Evolutionary conservation across 169 alveolate genomes (phyloP), one percentile per base, ranked within the genome.

Genomic region (Cryptosporidium meleagridis): DNA sequence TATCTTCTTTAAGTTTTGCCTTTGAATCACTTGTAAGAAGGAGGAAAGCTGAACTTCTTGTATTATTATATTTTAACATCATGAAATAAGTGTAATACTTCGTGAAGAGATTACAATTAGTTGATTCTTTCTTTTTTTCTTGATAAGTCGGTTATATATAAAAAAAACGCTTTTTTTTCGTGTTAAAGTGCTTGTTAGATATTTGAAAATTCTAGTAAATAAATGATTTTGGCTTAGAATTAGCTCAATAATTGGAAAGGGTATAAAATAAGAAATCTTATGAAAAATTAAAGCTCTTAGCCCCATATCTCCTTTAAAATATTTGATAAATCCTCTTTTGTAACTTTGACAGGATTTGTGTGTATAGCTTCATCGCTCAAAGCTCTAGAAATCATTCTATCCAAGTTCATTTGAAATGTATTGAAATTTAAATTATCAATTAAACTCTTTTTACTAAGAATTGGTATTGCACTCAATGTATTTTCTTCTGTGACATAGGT

Each of bases 291-390:
- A 3, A 29, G 7, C 52, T 65, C n/a, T 6, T n/a, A 33, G 16
- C 55, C 48, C 89, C 89, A 80, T 7, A 23, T n/a, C 52, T 80
- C 39, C 14, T 29, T 31, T 18, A 80, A 39, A 41, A 80, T n/a
- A 3, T 14, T 62, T 14, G 18, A 12, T 41, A 80, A n/a, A 29
- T 80, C 80, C n/a, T 39, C 59, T 5, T 39, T 26, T 45, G 26
- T 14, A 16, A 80, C 39, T 18, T 16, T n/a, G 3, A 62, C 80
- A 31, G 89, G 89, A 80, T 80, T 80, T 21, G 72, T 62, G 5
- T 12, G 62, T 12, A 80, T 80, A n/a, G 89, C 72, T 16, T n/a
- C 61, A 62, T 80, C 89, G n/a, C 65, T 80, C 16, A 80, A 10
- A 23, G 89, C 72, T 18, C 89, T 69, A 23, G 59, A 41, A 65